A percentile compares a stretch with the other conserved stretches of the same genome.
Conservation (phyloP, 179 eudicot genomes). For the Camellia oleifera region DNA sequence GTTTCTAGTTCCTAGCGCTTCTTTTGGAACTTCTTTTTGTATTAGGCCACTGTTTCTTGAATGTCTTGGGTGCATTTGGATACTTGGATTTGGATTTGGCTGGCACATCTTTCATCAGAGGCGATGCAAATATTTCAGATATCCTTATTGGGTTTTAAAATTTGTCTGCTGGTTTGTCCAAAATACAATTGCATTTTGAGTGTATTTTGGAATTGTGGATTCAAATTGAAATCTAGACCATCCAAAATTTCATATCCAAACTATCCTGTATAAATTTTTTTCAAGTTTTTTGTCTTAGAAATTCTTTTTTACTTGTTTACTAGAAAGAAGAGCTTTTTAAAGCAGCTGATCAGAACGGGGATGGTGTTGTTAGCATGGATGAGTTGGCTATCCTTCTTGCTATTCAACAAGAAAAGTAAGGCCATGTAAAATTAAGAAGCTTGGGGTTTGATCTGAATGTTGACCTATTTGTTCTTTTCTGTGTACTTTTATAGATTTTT, state of each 20-base stretch:
- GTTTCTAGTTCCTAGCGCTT: not conserved
- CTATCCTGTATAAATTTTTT: not conserved
- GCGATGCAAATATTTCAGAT: not conserved
- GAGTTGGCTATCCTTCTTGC: slow-evolving; percentile 91
- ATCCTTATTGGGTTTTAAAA: not conserved
- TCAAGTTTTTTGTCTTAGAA: not conserved
- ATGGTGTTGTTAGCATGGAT: slow-evolving; percentile 84
- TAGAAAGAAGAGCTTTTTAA: slow-evolving; percentile 94
- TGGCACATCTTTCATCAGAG: not conserved
- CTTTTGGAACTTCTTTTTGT: not conserved
- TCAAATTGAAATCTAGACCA: not conserved
- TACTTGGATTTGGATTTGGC: not conserved
- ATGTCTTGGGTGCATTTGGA: not conserved
- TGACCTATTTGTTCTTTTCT: not conserved
- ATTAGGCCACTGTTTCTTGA: not conserved
- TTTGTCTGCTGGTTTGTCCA: not conserved
- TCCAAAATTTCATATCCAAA: not conserved
- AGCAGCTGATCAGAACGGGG: slow-evolving; percentile 81
- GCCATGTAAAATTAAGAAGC: slow-evolving; percentile 1
- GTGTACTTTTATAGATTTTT: not conserved
- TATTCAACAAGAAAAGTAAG: slow-evolving; percentile 80
- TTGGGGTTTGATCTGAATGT: not conserved
- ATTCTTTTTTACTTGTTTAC: slow-evolving; percentile 13
- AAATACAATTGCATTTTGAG: not conserved
- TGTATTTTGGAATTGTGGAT: not conserved